Base-by-base conservation (phyloP, 2,329 filamentous ascomycete species). In the Scortechinia acanthostroma region DNA sequence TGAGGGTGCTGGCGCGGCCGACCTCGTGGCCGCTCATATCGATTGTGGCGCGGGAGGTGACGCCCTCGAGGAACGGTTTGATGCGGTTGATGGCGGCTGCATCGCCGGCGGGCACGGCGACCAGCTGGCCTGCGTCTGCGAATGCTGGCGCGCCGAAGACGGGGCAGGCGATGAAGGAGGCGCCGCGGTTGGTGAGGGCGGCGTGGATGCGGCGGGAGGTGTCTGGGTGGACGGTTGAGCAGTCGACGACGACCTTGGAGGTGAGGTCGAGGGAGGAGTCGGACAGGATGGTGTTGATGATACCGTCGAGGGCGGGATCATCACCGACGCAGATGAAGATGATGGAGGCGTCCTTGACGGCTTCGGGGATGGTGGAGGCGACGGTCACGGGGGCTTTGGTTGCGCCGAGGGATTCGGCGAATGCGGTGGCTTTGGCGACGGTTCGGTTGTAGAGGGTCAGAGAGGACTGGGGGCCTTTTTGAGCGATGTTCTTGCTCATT, bases 211-310 rank as follows among this genome's bases (percentile, higher is more conserved):
- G 71, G 49, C 87, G 77, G 1, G 86, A 87, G 3, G 86, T 89
- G 46, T 91, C 84, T 0, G 91, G 90, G 61, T 93, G 86, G 25
- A 95, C 78, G 21, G 90, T 95, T 3, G 88, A 93, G 71, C 86
- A 91, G 58, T 95, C 90, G 22, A 95, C 76, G 52, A 95, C 83
- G 15, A 93, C 69, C 66, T 95, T 95, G 49, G 79, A 81, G 21
- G 71, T 71, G 16, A 87, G 65, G 47, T 79, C 66, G 16, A 30
- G 25, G 17, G 6, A 13, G 6, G 14, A 6, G 20, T 65, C 57
- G 42, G 74, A 55, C 3, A 88, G 65, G 22, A 84, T 75, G 2
- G 71, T 59, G 35, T 72, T 62, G 48, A 88, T 73, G 17, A 80
- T 77, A 3, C 74, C 66, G 47, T 79, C 74, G 37, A 94, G 79